phyloP scores from a whole-genome alignment of 345 rosid species.

The Linum tenue region DNA sequence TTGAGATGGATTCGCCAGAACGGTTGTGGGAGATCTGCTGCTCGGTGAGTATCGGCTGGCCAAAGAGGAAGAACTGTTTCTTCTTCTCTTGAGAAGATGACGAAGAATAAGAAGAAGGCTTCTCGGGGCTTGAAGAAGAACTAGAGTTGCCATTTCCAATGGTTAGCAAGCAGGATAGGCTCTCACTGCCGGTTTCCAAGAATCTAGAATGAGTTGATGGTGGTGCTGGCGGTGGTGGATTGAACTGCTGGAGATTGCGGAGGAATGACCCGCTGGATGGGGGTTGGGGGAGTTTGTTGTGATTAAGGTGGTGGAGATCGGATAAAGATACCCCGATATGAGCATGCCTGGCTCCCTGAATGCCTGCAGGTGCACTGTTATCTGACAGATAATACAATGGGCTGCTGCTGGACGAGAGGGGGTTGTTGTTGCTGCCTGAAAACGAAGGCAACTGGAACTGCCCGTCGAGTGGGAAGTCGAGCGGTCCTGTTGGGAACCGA shows the following conservation, averaged over 20 bases:
- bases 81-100: conserved; percentile 29
- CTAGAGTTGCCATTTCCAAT: conserved; percentile 41
- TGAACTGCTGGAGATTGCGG: conserved; percentile 41
- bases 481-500: not conserved
- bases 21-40: conserved; percentile 44
- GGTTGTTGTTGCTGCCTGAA: not conserved
- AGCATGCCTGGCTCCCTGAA: conserved; percentile 13
- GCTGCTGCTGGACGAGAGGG: conserved; percentile 3
- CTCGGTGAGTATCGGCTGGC: conserved; percentile 72
- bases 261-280: conserved; percentile 42
- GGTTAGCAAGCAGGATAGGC: conserved; percentile 64
- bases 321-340: conserved; percentile 2
- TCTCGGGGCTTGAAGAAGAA: conserved; percentile 29
- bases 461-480: conserved; percentile 2
- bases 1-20: conserved; percentile 33
- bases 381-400: not conserved
- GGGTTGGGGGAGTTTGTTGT: conserved; percentile 6
- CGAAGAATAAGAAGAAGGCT: conserved; percentile 26
- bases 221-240: conserved; percentile 11
- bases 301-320: conserved; percentile 7
- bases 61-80: conserved; percentile 74
- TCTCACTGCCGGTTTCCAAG: conserved; percentile 37
- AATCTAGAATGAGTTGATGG: conserved; percentile 20
- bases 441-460: conserved; percentile 7
- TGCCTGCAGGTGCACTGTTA: conserved; percentile 9